Percentiles rank a stretch among this genome's conserved stretches.
phyloP scores from a whole-genome alignment of 176 grass and related monocot species.

The Canna indica region DNA sequence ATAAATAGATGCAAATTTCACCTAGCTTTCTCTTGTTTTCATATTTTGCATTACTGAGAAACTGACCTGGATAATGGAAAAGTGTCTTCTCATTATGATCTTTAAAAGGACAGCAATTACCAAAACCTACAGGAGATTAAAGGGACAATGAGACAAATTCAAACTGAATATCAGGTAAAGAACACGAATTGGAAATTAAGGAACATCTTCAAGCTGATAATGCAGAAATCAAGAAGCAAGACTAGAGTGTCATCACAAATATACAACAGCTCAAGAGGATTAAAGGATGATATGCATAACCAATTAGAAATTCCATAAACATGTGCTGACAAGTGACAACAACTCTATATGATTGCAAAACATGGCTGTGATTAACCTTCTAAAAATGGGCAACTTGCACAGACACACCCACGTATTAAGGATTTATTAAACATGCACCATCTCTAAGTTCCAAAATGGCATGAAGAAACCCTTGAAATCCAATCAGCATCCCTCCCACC shows the following conservation, averaged over 20 bases:
- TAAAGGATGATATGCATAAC: neutral
- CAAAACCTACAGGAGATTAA: constrained; percentile 61
- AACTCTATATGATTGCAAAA: too few species aligned
- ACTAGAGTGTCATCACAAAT: neutral
- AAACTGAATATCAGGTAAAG: neutral
- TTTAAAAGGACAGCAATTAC: constrained; percentile 91
- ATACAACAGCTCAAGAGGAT: neutral
- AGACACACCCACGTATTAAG: too few species aligned
- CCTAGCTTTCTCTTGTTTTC: neutral
- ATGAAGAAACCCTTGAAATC: too few species aligned
- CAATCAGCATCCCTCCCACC: too few species aligned
- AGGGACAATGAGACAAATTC: constrained; percentile 9
- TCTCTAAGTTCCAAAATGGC: too few species aligned
- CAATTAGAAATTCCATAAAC: too few species aligned
- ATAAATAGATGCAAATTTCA: neutral
- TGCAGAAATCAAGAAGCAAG: neutral
- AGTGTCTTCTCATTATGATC: constrained; percentile 78
- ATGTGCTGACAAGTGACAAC: too few species aligned
- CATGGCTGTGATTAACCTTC: too few species aligned
- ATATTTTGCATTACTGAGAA: constrained; percentile 2
- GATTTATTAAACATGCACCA: too few species aligned
- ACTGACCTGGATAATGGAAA: constrained; percentile 66
- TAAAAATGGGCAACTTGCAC: too few species aligned
- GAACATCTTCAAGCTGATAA: neutral
- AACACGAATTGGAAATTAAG: neutral